phyloP scores from a whole-genome alignment of 257 asterid species.

The Solanum chiquidenum region DNA sequence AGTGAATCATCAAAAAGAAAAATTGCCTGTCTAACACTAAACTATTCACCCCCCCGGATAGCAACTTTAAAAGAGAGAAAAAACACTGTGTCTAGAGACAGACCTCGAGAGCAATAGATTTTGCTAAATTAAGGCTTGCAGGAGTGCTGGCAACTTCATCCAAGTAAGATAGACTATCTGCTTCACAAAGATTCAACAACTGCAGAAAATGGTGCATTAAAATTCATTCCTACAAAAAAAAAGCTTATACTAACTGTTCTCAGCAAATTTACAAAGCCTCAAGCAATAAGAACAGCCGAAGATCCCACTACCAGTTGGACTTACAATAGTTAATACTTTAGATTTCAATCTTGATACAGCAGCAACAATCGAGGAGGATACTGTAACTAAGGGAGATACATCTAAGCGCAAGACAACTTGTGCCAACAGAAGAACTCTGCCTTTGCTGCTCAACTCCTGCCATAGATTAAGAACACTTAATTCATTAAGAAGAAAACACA shows the following conservation, averaged over 20 bases:
- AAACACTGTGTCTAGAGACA: constrained; percentile 1
- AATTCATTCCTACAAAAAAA: neutral
- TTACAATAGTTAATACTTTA: constrained; percentile 80
- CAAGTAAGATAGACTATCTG: constrained; percentile 83
- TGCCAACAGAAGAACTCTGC: constrained; percentile 71
- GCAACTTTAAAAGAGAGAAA: neutral
- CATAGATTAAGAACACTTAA: constrained; percentile 3
- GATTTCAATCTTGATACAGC: constrained; percentile 80
- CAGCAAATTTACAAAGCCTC: neutral
- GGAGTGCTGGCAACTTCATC: constrained; percentile 85
- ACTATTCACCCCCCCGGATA: neutral
- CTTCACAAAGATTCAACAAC: constrained; percentile 92
- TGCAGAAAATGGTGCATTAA: constrained; percentile 21
- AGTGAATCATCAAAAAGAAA: neutral
- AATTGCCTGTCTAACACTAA: neutral
- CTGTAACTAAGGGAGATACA: constrained; percentile 28
- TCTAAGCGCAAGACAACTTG: constrained; percentile 60
- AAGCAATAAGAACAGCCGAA: neutral
- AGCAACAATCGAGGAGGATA: constrained; percentile 31
- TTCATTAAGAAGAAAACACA: constrained; percentile 10
- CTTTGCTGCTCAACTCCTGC: constrained; percentile 88
- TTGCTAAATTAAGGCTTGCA: constrained; percentile 60
- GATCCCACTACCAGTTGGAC: constrained; percentile 19
- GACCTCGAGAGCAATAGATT: constrained; percentile 81
- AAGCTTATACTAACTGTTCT: neutral